phyloP scores from a whole-genome alignment of 768 basidiomycete genomes.

The Russula compacta region DNA sequence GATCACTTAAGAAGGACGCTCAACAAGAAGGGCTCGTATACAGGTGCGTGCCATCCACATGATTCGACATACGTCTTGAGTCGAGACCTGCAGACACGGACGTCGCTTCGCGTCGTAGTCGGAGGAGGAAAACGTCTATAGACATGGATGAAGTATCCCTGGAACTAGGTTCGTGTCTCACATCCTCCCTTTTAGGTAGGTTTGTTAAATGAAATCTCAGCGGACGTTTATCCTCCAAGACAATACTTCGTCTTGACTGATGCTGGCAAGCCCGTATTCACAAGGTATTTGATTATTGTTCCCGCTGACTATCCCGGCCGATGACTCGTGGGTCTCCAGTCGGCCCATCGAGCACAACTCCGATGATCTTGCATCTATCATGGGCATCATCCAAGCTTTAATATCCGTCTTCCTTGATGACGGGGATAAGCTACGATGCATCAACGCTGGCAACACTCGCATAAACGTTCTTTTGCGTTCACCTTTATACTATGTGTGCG shows the following conservation, averaged over 20 bases:
- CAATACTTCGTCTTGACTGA: conserved; percentile 91
- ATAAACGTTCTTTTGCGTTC: conserved; percentile 82
- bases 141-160: conserved; percentile 19
- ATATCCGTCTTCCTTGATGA: conserved; percentile 95
- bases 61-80: neutral
- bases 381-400: conserved; percentile 91
- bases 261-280: conserved; percentile 96
- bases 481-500: conserved; percentile 88
- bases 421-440: conserved; percentile 74
- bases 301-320: neutral
- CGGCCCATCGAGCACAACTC: conserved; percentile 46
- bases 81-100: conserved; percentile 1
- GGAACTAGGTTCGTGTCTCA: neutral
- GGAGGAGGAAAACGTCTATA: conserved; percentile 10
- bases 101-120: conserved; percentile 15
- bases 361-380: conserved; percentile 64
- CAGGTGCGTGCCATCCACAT: conserved; percentile 32
- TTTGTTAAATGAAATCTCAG: conserved; percentile 9
- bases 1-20: conserved; percentile 66
- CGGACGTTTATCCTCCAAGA: conserved; percentile 39
- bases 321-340: conserved; percentile 26
- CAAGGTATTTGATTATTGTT: conserved; percentile 45
- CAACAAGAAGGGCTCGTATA: conserved; percentile 38
- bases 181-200: neutral
- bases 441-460: conserved; percentile 71